A percentile compares a stretch with the other conserved stretches of the same genome.
Evolutionary conservation across 257 asterid species (phyloP).

Genomic region (Plantago elongata): DNA sequence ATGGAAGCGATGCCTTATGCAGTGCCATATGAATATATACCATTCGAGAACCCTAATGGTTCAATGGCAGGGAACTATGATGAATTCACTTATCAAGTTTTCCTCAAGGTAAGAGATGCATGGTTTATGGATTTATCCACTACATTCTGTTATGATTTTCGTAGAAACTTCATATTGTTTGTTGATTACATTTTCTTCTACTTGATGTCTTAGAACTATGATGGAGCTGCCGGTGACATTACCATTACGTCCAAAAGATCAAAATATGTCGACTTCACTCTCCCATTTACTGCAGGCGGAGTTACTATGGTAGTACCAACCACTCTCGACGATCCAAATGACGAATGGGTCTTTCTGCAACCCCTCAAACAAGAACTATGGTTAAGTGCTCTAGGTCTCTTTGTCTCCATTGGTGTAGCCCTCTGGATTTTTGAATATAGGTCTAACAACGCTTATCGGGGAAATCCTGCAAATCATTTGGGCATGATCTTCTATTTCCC

Average conservation of each 20-base stretch:
- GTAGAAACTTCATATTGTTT: neutral
- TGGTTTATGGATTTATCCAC: too few species aligned
- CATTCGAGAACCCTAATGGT: conserved; percentile 15
- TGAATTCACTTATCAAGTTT: conserved; percentile 13
- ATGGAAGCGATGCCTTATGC: conserved; percentile 25
- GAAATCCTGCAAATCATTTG: neutral
- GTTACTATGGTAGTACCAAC: conserved; percentile 19
- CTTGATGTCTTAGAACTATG: conserved; percentile 13
- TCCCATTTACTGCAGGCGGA: conserved; percentile 29
- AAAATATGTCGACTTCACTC: conserved; percentile 27
- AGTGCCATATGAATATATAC: conserved; percentile 28
- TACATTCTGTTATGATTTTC: neutral
- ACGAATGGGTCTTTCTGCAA: conserved; percentile 32
- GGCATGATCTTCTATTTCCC: neutral
- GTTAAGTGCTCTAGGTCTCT: conserved; percentile 19
- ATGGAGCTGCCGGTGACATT: conserved; percentile 31
- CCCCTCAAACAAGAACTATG: conserved; percentile 28
- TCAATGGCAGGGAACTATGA: conserved; percentile 13
- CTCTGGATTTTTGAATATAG: conserved; percentile 34
- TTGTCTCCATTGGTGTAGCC: conserved; percentile 22
- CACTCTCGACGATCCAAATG: neutral
- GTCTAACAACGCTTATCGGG: conserved; percentile 19
- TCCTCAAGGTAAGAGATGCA: conserved; percentile 2
- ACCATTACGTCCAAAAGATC: conserved; percentile 25
- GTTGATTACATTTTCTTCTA: too few species aligned